A percentile compares a stretch with the other conserved stretches of the same genome.
Evolutionary conservation across 805 yeast species (phyloP).

Genomic region (Nakazawaea molendinolei): DNA sequence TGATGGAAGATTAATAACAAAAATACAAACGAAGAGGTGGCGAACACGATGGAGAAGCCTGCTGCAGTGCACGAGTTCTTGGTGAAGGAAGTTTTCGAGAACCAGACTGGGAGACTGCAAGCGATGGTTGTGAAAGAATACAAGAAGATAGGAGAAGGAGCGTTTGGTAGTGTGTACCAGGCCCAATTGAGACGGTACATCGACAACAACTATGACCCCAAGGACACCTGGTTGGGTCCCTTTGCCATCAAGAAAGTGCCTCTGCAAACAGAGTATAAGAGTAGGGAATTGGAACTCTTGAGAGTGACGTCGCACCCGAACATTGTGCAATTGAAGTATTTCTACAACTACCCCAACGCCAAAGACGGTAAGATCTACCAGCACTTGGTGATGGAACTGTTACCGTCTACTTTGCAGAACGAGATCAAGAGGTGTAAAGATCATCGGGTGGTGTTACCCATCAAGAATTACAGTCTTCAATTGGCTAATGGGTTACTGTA

Average conservation of each 20-base stretch:
- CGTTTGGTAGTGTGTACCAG: slow-evolving; percentile 79
- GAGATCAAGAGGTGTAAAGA: slow-evolving; percentile 68
- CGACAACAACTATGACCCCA: slow-evolving; percentile 16
- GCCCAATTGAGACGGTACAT: slow-evolving; percentile 37
- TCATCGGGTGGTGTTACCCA: slow-evolving; percentile 55
- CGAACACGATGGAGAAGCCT: neutral
- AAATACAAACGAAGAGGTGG: too few relatives aligned
- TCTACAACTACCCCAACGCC: slow-evolving; percentile 60
- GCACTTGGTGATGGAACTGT: slow-evolving; percentile 80
- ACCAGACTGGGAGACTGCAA: slow-evolving; percentile 41
- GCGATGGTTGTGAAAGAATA: slow-evolving; percentile 69
- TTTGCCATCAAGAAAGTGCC: slow-evolving; percentile 82
- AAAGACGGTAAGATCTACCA: slow-evolving; percentile 64
- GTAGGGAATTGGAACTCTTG: slow-evolving; percentile 72
- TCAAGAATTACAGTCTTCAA: slow-evolving; percentile 73
- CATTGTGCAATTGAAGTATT: slow-evolving; percentile 61
- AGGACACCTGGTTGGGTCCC: slow-evolving; percentile 59
- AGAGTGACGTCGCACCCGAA: slow-evolving; percentile 76
- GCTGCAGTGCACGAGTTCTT: slow-evolving; percentile 30
- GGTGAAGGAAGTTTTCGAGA: slow-evolving; percentile 58
- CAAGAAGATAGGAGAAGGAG: slow-evolving; percentile 78
- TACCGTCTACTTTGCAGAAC: slow-evolving; percentile 72
- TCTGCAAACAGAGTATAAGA: slow-evolving; percentile 81
- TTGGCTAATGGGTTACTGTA: slow-evolving; percentile 80
- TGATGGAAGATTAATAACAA: too few relatives aligned